Evolutionary conservation across 75 land plant species (phyloP), one percentile per base, ranked within the genome.

Genomic region (Cupressus sempervirens): DNA sequence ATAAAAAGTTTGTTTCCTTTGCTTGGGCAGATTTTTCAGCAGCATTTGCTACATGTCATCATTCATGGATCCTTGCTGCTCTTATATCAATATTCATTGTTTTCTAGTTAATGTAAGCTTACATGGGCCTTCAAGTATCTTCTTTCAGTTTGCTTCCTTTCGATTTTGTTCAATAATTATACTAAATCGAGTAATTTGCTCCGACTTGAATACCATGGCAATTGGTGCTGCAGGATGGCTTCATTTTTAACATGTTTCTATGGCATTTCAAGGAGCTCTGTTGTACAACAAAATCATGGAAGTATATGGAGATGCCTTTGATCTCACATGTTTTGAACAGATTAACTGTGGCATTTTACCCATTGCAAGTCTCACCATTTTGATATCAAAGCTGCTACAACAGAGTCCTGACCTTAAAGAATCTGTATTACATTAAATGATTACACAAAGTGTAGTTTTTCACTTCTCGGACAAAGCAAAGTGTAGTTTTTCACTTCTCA

Each of bases 21-120:
- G 46, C 50, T 20, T 77, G 80, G 30, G 80, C 46, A 77, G 80
- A 40, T 40, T 41, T 46, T 41, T 40, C 48, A 8, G 12, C 30
- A 16, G 5, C 26, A 43, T 77, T 9, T 11, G 41, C 43, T 26
- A 29, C 0, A 43, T 18, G 30, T 26, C 48, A 23, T 23, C 12
- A 20, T 77, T 23, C 43, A 15, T 77, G 80, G 80, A 36, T 26
- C 43, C 80, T 77, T 41, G 20, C 80, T 77, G 29, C 46, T 77
- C 80, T 77, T 77, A 9, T 26, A 77, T 43, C 48, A 77, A 41
- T 77, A 77, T 23, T 41, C 20, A 15, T 77, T 23, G 46, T 43
- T 23, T 77, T 77, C 45, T 77, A n/a, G 43, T 77, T 43, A 26
- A 77, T 16, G 80, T 77, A 77, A 7, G 48, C 20, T 77, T 77